These are phyloP conservation scores for Colletotrichum truncatum DNA, from an alignment of 2,329 filamentous ascomycete species.

Conservation along the genomic window DNA sequence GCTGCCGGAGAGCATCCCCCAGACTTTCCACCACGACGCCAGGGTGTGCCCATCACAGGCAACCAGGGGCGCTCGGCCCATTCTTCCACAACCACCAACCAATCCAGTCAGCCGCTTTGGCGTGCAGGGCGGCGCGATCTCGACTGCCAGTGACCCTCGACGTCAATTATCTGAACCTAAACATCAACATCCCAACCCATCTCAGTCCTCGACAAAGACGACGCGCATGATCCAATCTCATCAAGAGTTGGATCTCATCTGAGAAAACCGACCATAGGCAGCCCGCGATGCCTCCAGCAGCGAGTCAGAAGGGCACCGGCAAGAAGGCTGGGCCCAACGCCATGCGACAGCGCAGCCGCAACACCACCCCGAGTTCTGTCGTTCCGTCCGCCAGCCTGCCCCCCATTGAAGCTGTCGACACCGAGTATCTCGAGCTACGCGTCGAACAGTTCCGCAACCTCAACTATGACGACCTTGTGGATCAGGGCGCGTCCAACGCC, in stretches of 20 bases:
- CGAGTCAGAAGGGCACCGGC: constrained; percentile 69
- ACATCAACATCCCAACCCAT: constrained; percentile 19
- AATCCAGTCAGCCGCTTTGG: constrained; percentile 26
- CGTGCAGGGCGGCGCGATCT: constrained; percentile 25
- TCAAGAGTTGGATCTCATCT: neutral
- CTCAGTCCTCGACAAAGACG: constrained; percentile 5
- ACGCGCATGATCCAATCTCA: constrained; percentile 10
- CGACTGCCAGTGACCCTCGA: constrained; percentile 16
- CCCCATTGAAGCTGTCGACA: constrained; percentile 63
- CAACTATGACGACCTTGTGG: constrained; percentile 75
- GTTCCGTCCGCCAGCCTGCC: constrained; percentile 61
- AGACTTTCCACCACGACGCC: constrained; percentile 5
- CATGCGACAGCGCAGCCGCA: constrained; percentile 77
- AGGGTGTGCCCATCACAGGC: constrained; percentile 2
- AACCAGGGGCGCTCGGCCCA: constrained; percentile 19
- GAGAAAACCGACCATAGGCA: neutral
- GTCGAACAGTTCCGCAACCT: constrained; percentile 68
- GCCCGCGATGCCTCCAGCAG: constrained; percentile 62
- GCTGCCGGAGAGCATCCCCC: constrained; percentile 4
- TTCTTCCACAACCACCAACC: constrained; percentile 17
- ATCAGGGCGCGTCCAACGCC: constrained; percentile 65
- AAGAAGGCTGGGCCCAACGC: constrained; percentile 71
- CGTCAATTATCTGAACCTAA: constrained; percentile 1
- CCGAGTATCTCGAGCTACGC: constrained; percentile 73
- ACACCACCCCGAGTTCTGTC: constrained; percentile 75